phyloP scores from a whole-genome alignment of 2,329 filamentous ascomycete genomes.

The Aphanocladium album region DNA sequence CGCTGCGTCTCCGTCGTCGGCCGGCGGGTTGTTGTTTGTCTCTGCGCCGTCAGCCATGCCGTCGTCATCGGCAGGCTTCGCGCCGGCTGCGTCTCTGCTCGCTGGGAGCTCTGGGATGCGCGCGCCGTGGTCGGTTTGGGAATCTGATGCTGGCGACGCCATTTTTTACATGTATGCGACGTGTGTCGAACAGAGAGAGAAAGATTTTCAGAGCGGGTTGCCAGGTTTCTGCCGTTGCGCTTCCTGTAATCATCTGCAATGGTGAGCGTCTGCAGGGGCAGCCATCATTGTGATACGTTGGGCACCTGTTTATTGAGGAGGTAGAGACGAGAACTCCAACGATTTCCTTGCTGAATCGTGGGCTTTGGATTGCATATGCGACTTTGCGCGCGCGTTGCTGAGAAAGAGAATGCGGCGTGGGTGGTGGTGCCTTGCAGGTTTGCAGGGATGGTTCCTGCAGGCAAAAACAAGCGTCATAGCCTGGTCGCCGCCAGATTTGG shows the following conservation, averaged over 20 bases:
- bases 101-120: not conserved
- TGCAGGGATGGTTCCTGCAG: not conserved
- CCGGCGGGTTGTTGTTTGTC: not conserved
- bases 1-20: not conserved
- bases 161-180: not conserved
- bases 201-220: not conserved
- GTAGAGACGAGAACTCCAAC: not conserved
- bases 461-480: constrained; percentile 10
- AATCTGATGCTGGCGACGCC: not conserved
- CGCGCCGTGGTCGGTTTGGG: not conserved
- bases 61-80: not conserved
- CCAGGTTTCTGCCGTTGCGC: not conserved
- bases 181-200: not conserved
- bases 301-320: constrained; percentile 26
- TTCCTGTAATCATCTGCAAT: constrained; percentile 30
- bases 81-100: not conserved
- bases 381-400: not conserved
- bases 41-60: not conserved
- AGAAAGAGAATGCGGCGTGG: not conserved
- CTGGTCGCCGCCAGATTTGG: not conserved
- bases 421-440: not conserved
- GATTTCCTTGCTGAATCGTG: not conserved
- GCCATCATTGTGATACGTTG: constrained; percentile 33
- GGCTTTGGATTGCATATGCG: not conserved
- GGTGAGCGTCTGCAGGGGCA: constrained; percentile 33